Percentiles rank a stretch among this genome's conserved stretches.
phyloP scores from a whole-genome alignment of 768 basidiomycete species.

The Hygrocybe coccinea region DNA sequence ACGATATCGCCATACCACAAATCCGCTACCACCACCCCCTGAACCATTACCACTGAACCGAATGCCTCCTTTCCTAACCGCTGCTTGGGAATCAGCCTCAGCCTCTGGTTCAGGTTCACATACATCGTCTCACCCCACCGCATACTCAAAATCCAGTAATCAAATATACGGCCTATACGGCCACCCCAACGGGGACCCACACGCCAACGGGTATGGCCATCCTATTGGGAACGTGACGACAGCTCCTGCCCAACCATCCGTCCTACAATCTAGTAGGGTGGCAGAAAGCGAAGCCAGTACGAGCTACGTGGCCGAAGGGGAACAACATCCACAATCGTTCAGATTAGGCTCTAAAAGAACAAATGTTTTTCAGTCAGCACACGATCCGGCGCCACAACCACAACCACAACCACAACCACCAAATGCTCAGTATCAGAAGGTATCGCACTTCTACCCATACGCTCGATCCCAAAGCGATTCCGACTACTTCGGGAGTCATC shows the following conservation, averaged over 20 bases:
- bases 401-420: not conserved
- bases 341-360: slow-evolving; percentile 2
- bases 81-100: not conserved
- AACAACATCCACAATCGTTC: not conserved
- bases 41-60: slow-evolving; percentile 46
- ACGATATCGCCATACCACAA: slow-evolving; percentile 31
- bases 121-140: not conserved
- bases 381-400: slow-evolving; percentile 1
- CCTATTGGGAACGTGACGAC: not conserved
- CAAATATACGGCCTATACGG: not conserved
- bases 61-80: slow-evolving; percentile 33
- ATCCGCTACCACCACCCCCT: slow-evolving; percentile 56
- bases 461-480: slow-evolving; percentile 4
- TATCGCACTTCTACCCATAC: slow-evolving; percentile 2
- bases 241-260: not conserved
- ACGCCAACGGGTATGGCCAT: not conserved
- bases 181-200: not conserved
- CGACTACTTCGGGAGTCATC: slow-evolving; percentile 3
- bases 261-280: not conserved
- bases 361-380: not conserved
- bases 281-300: not conserved
- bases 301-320: not conserved
- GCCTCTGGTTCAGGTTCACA: not conserved
- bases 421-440: not conserved
- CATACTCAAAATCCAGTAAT: not conserved